These are phyloP conservation scores for Aspergillus melleus DNA, from an alignment of 2,329 filamentous ascomycete genomes.

Conservation along the genomic window DNA sequence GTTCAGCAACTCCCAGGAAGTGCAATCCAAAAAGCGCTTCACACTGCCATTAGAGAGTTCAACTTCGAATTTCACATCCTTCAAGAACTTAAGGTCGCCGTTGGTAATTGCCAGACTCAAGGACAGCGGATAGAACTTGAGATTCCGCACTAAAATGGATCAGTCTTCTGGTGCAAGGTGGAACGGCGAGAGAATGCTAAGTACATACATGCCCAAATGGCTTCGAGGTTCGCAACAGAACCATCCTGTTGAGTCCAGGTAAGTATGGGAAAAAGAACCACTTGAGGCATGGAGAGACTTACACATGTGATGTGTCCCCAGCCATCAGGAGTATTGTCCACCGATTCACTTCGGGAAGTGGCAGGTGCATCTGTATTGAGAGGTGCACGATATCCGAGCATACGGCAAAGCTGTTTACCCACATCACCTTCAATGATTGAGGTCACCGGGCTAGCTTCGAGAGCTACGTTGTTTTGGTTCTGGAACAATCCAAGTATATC, in stretches of 20 bases:
- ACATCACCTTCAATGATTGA: conserved; percentile 48
- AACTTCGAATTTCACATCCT: conserved; percentile 18
- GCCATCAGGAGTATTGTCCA: not conserved
- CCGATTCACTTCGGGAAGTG: conserved; percentile 23
- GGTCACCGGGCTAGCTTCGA: conserved; percentile 49
- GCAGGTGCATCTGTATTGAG: not conserved
- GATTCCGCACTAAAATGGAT: not conserved
- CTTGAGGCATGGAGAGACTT: not conserved
- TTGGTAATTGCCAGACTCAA: not conserved
- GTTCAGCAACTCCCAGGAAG: no score
- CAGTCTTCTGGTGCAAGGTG: conserved; percentile 14
- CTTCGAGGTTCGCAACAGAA: conserved; percentile 50
- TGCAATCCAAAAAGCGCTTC: no score
- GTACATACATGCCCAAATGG: conserved; percentile 51
- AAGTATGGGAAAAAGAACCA: conserved; percentile 12
- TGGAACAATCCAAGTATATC: conserved; percentile 30
- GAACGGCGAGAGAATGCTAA: conserved; percentile 49
- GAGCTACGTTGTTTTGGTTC: conserved; percentile 51
- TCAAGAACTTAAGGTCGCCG: not conserved
- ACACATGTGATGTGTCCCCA: not conserved
- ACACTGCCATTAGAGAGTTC: no score
- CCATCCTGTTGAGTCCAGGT: conserved; percentile 34
- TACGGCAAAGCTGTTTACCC: conserved; percentile 47
- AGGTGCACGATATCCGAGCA: conserved; percentile 42
- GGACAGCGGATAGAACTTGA: not conserved